Base-by-base conservation (phyloP, 495 filamentous ascomycete genomes). In the Entonaema liquescens region DNA sequence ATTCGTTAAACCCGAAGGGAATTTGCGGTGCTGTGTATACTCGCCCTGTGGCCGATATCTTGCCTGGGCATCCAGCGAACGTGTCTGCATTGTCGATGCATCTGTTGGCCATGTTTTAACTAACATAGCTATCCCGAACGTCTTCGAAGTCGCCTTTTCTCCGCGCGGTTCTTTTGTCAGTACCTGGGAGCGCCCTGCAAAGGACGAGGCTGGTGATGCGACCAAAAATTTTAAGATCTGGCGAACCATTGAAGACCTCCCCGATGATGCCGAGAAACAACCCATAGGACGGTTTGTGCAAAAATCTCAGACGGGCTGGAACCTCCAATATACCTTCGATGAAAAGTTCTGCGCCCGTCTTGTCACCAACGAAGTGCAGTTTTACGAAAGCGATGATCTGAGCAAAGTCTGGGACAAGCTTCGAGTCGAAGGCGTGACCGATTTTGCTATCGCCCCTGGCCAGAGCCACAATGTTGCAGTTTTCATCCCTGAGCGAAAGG, bases 141-240 rank as follows among this genome's bases (percentile, higher is more conserved):
- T 98, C 57, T 97, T 91, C 83, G 96, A 99, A 70, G 82, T 99
- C 68, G 92, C 91, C 60, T 99, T 99, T 81, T 98, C 95, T 17
- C 95, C 94, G 29, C 86, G 89, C 52, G 95, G 96, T 54, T 94
- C 91, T 61, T 98, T 90, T 82, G 82, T 97, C 73, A 97, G 96
- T 80, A 98, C 95, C 21, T 98, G 95, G 96, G 94, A 99, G 81
- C 89, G 95, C 50, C 91, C 91, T 36, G 86, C 89, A 42, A 98
- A 98, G 82, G 94, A 98, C 74, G 94, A 93, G 79, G 89, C 92
- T 62, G 96, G 96, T 40, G 91, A 97, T 77, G 92, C 96, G 21
- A 87, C 88, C 53, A 97, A 97, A 88, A 99, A 99, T 78, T 83
- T 98, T 65, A 98, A 98, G 84, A 90, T 99, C 71, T 99, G 96